Evolutionary conservation across 257 asterid genomes (phyloP), one percentile per base, ranked within the genome.

Genomic region (Solanum chilense): DNA sequence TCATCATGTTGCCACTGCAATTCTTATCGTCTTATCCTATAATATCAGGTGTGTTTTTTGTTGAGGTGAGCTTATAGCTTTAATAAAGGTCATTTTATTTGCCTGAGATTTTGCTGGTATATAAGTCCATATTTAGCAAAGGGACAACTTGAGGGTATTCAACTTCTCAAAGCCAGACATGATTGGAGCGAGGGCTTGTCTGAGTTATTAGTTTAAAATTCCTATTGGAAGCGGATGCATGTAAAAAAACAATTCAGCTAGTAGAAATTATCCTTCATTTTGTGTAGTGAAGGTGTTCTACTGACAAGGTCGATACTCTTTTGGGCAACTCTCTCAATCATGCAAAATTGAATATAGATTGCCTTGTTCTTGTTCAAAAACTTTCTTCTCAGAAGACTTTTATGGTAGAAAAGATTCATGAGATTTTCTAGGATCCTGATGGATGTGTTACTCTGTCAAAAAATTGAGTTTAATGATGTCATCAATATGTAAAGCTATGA

Each of bases 1-100:
- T 86, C 99, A 96, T 89, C 99, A 96, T 74, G 90, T 95, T 83
- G 96, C 94, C 70, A 89, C 99, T 62, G 97, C 94, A 27, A 64
- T 93, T 89, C 98, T 96, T 82, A 96, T 96, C 85, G 86, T 90
- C 35, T 87, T 95, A 75, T 95, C 99, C 41, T 96, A 96, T 82
- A 83, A 92, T 88, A 90, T 90, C 88, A 92, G 99, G 98, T 96
- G 80, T 87, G 89, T 76, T 71, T 86, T 56, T 35, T 52, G 11
- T 44, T 39, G 68, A 85, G 86, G 85, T 90, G 76, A 64, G 89
- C 85, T 76, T 70, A 39, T 49, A 35, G 70, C 60, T 45, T 37
- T 39, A 81, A 81, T 49, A 81, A 81, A 31, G 29, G 69, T 49
- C 20, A 23, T 49, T 49, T 49, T 81, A 49, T 81, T 49, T 81